Conservation (phyloP, 805 yeast genomes). For the Saccharomycopsis sp. region DNA sequence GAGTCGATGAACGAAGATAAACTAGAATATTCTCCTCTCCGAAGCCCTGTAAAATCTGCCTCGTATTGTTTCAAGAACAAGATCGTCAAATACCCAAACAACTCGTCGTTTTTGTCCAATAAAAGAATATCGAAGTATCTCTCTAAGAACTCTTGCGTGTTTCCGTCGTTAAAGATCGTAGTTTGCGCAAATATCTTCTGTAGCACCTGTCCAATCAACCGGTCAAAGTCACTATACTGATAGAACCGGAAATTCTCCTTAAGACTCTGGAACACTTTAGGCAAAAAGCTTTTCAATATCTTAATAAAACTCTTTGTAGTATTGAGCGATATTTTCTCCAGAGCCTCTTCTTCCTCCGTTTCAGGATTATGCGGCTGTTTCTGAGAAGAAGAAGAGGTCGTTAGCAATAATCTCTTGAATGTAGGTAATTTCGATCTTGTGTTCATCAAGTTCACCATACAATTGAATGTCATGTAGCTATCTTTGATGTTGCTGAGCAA, state of each 20-base stretch:
- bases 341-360: constrained; percentile 2
- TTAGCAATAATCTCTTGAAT: constrained; percentile 1
- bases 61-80: constrained; percentile 17
- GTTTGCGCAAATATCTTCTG: constrained; percentile 7
- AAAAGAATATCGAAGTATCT: constrained; percentile 16
- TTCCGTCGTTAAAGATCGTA: constrained; percentile 6
- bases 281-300: constrained; percentile 9
- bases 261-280: constrained; percentile 11
- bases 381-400: neutral
- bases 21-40: neutral
- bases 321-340: neutral
- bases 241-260: constrained; percentile 3
- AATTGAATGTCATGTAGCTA: constrained; percentile 16
- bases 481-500: constrained; percentile 11
- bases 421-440: constrained; percentile 13
- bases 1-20: neutral
- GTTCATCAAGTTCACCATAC: constrained; percentile 14
- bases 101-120: constrained; percentile 18
- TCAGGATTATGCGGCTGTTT: neutral
- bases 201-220: constrained; percentile 5
- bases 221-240: constrained; percentile 4
- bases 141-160: constrained; percentile 9
- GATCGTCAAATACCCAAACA: constrained; percentile 13
- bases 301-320: constrained; percentile 16
- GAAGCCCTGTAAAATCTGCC: constrained; percentile 1